phyloP scores from a whole-genome alignment of 495 filamentous ascomycete species.

The Penicillium flavigenum region DNA sequence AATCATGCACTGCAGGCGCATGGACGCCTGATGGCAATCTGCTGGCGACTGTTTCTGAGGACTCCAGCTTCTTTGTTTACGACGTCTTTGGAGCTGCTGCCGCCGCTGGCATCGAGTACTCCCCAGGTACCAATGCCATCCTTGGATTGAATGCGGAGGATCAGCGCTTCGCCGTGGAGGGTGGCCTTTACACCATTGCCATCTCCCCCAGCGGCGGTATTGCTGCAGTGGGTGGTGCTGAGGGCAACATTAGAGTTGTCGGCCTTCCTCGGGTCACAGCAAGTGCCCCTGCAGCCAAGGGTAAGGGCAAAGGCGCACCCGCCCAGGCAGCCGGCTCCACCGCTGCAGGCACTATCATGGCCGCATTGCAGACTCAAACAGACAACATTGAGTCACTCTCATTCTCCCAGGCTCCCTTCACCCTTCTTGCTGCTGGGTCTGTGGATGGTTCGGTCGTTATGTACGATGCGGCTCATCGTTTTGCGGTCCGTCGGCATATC shows the following conservation, averaged over 20 bases:
- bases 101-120: conserved; percentile 66
- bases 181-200: conserved; percentile 83
- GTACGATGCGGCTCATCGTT: conserved; percentile 80
- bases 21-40: conserved; percentile 89
- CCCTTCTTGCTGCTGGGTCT: conserved; percentile 80
- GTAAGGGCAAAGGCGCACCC: conserved; percentile 21
- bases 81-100: conserved; percentile 86
- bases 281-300: conserved; percentile 33
- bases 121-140: conserved; percentile 66
- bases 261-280: conserved; percentile 70
- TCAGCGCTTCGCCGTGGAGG: conserved; percentile 87
- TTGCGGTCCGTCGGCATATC: conserved; percentile 78
- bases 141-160: conserved; percentile 80
- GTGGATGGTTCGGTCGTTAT: conserved; percentile 90
- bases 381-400: conserved; percentile 84
- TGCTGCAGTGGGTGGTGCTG: conserved; percentile 83
- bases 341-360: conserved; percentile 78
- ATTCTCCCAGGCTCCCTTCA: conserved; percentile 73
- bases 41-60: conserved; percentile 87
- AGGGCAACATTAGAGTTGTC: conserved; percentile 78
- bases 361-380: conserved; percentile 63
- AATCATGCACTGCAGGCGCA: conserved; percentile 79
- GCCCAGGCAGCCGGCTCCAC: conserved; percentile 47
- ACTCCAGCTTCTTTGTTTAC: conserved; percentile 86
- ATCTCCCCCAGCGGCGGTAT: conserved; percentile 74